phyloP scores from a whole-genome alignment of 2,329 filamentous ascomycete genomes.

The Aspergillus floridensis region DNA sequence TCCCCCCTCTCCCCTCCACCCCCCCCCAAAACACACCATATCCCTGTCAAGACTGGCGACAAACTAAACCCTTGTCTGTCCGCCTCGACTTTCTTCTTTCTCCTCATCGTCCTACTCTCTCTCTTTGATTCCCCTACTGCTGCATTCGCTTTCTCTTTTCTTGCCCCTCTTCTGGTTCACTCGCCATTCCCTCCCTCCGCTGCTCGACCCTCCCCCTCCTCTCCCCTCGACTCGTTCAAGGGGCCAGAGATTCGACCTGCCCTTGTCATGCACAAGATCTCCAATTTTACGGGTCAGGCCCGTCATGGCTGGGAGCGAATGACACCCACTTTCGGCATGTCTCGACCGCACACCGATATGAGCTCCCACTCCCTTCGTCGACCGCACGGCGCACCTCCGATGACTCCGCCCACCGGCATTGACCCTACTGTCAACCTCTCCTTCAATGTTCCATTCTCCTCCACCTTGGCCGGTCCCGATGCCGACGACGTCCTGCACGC shows the following conservation, averaged over 20 bases:
- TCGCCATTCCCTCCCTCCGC: constrained; percentile 22
- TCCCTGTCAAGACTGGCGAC: constrained; percentile 35
- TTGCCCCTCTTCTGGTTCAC: constrained; percentile 9
- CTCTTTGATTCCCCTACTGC: constrained; percentile 13
- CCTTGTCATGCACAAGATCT: constrained; percentile 63
- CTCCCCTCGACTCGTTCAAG: constrained; percentile 34
- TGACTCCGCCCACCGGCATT: constrained; percentile 67
- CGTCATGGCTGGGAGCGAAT: constrained; percentile 68
- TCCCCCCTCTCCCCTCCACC: background rate
- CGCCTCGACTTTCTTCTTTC: constrained; percentile 9
- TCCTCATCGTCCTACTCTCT: constrained; percentile 15
- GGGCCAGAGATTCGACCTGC: constrained; percentile 33
- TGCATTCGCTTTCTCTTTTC: constrained; percentile 5
- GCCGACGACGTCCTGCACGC: constrained; percentile 93
- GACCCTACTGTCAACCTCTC: constrained; percentile 84
- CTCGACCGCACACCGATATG: constrained; percentile 58
- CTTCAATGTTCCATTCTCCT: constrained; percentile 96
- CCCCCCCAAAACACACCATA: constrained; percentile 12
- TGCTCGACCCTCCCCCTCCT: constrained; percentile 28
- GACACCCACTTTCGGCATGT: constrained; percentile 64
- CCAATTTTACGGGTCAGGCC: constrained; percentile 64
- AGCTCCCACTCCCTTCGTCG: constrained; percentile 56
- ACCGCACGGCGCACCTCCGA: constrained; percentile 47
- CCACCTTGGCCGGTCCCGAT: constrained; percentile 86
- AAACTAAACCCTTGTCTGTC: constrained; percentile 13